These are phyloP conservation scores for Sporisorium scitamineum DNA, from an alignment of 1,284 basidiomycete species.

Conservation along the genomic window DNA sequence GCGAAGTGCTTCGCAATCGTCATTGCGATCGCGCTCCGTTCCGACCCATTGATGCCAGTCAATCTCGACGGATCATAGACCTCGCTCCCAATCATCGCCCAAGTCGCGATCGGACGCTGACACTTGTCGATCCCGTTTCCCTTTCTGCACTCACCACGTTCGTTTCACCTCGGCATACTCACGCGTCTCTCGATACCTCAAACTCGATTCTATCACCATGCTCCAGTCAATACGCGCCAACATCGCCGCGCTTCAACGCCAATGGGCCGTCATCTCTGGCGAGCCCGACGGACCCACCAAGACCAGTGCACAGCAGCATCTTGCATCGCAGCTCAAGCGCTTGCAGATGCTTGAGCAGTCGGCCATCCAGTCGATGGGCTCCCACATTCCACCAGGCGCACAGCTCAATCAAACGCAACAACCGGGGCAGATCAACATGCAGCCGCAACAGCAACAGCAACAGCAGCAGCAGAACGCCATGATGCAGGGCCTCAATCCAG, in stretches of 20 bases:
- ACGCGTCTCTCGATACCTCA: conserved; percentile 7
- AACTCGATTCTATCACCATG: conserved; percentile 5
- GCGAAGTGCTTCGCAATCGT: neutral
- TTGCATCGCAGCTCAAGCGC: conserved; percentile 58
- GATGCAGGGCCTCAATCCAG: conserved; percentile 34
- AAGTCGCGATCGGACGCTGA: conserved; percentile 7
- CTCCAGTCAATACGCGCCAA: conserved; percentile 56
- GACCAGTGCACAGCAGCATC: conserved; percentile 53
- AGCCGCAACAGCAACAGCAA: conserved; percentile 25
- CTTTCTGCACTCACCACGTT: neutral
- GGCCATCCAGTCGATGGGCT: conserved; percentile 41
- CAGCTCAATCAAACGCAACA: conserved; percentile 39
- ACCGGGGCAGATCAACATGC: conserved; percentile 26
- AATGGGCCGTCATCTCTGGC: conserved; percentile 58
- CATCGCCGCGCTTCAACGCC: conserved; percentile 59
- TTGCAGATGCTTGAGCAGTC: conserved; percentile 55
- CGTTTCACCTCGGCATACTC: neutral
- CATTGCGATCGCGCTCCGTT: neutral
- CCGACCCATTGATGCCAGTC: neutral
- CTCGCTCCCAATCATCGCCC: neutral
- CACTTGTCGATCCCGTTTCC: neutral
- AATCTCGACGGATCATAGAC: neutral
- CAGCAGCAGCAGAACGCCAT: conserved; percentile 24
- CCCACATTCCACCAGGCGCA: conserved; percentile 41
- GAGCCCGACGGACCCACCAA: conserved; percentile 62